Conservation (phyloP, 306 rosid genomes). For the Sicyos baderoa region DNA sequence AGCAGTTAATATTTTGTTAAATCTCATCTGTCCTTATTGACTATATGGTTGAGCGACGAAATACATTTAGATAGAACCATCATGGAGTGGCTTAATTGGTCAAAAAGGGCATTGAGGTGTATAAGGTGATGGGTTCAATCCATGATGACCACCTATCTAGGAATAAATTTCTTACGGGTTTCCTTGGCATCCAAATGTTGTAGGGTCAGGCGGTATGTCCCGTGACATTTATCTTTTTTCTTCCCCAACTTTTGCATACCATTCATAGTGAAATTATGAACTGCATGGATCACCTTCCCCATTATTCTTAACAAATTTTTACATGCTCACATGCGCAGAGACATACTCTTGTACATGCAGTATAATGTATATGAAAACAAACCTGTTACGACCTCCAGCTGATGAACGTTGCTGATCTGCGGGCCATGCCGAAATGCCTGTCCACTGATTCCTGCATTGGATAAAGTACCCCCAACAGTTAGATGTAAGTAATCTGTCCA, state of each 20-base stretch:
- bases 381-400: slow-evolving; percentile 96
- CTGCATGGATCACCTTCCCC: neutral
- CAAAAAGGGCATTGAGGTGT: too few relatives aligned
- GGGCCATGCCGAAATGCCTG: slow-evolving; percentile 95
- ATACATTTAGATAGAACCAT: neutral
- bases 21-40: slow-evolving; percentile 5
- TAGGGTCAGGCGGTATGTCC: too few relatives aligned
- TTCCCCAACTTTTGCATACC: neutral
- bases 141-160: too few relatives aligned
- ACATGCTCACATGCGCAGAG: slow-evolving; percentile 9
- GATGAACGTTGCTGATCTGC: slow-evolving; percentile 87
- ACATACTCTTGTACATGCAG: neutral
- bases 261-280: slow-evolving; percentile 1
- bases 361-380: slow-evolving; percentile 17
- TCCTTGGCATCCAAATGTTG: too few relatives aligned
- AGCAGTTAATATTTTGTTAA: slow-evolving; percentile 7
- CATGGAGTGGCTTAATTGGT: too few relatives aligned
- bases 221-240: neutral
- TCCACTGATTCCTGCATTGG: slow-evolving; percentile 93
- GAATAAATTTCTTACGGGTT: too few relatives aligned
- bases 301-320: neutral
- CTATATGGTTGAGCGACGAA: slow-evolving; percentile 17
- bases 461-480: slow-evolving; percentile 91
- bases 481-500: slow-evolving; percentile 95
- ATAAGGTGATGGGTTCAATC: too few relatives aligned